Base-by-base conservation (phyloP, 805 yeast species). In the Starmerella bacillaris region DNA sequence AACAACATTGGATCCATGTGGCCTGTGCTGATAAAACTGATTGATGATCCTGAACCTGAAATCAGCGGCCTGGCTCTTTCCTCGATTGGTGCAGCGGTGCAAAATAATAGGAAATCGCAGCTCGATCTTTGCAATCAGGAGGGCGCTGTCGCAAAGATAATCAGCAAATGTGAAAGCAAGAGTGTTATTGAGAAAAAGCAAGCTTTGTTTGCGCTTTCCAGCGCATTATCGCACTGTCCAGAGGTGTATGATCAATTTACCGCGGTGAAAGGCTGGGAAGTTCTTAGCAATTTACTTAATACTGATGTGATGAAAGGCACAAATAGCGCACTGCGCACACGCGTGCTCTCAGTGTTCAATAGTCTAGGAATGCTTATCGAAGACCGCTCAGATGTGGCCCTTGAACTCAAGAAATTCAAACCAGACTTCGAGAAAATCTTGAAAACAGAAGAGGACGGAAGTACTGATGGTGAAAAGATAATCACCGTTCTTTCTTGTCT, bases 1-100 rank as follows among this genome's bases (percentile, higher is more conserved):
- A 84, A 86, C 57, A 82, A 82, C 49, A 74, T 86, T 45, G 86
- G 78, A 44, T 78, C 76, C 47, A 64, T 83, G 42, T 89, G 96
- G 98, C 70, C 65, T 17, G 61, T 73, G 3, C 53, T 84, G 29
- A 59, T 82, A n/a, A 66, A 67, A 35, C 58, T 83, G 33, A 58
- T 59, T 21, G 58, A 58, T 22, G 57, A 60, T 5, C 58, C 60
- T 2, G 60, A 59, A 3, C 48, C 55, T 2, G 63, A 60, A 14
- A 54, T 86, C 21, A 63, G 72, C 38, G 59, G 66, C 6, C 60
- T 62, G 37, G 76, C 84, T 1, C 71, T 78, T 39, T 73, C 89
- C 24, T 68, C 78, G 27, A 67, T 84, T 18, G 94, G 92, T 2
- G 78, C 86, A 0, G 93, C 96, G 0, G 92, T 78, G 3, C 98